Conservation (phyloP, 805 yeast species). For the Nakazawaea laoshanensis region DNA sequence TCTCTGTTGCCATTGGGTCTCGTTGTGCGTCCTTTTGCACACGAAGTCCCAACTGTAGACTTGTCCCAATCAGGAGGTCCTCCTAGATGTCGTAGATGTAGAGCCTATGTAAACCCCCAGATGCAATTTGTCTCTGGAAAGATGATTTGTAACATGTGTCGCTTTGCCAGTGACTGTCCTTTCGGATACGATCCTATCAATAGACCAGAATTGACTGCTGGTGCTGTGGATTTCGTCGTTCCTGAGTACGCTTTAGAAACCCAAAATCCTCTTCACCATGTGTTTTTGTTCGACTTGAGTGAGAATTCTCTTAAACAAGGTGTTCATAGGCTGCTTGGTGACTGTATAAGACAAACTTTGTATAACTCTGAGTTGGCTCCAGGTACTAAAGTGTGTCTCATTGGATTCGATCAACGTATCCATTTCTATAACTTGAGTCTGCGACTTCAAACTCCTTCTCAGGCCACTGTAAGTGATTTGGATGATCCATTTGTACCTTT, state of each 20-base stretch:
- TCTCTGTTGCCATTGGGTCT: constrained; percentile 79
- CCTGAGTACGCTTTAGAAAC: constrained; percentile 54
- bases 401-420: constrained; percentile 65
- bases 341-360: constrained; percentile 56
- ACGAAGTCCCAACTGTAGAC: constrained; percentile 64
- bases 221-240: constrained; percentile 80
- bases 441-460: constrained; percentile 42
- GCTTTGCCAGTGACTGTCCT: constrained; percentile 63
- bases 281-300: constrained; percentile 66
- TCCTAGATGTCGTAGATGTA: constrained; percentile 85
- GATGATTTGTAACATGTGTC: constrained; percentile 83
- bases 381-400: constrained; percentile 54
- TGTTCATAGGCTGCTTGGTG: constrained; percentile 56
- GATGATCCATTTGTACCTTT: constrained; percentile 81
- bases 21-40: constrained; percentile 69
- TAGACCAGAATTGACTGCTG: constrained; percentile 72
- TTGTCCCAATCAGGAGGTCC: constrained; percentile 53
- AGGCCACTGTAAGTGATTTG: constrained; percentile 59
- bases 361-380: constrained; percentile 26
- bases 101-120: constrained; percentile 82
- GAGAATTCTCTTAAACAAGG: constrained; percentile 50
- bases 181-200: constrained; percentile 57
- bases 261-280: constrained; percentile 46
- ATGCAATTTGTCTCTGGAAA: constrained; percentile 58
- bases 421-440: constrained; percentile 67